Conservation (phyloP, 164 flowering plant genomes). For the Piper longum region DNA sequence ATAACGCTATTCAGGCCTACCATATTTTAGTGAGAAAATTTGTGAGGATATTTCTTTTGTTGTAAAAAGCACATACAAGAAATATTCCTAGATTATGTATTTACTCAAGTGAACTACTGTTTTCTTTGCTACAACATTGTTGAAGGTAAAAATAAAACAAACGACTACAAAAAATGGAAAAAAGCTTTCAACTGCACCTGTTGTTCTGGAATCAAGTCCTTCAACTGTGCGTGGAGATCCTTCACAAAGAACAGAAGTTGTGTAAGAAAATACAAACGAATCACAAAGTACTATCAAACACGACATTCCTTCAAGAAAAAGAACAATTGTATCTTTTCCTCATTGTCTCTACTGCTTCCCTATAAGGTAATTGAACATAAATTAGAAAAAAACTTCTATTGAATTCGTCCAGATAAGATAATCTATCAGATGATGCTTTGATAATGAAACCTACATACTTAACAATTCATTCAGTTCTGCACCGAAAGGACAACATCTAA, state of each 20-base stretch:
- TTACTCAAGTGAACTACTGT: too few species aligned
- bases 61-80: too few species aligned
- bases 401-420: background rate
- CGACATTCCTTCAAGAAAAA: background rate
- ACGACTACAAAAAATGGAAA: background rate
- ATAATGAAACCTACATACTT: too few species aligned
- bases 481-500: too few species aligned
- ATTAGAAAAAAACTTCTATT: background rate
- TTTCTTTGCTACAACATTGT: too few species aligned
- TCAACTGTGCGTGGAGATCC: slow-evolving; percentile 81
- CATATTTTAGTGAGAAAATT: too few species aligned
- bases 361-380: too few species aligned
- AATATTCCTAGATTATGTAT: too few species aligned
- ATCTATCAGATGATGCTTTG: background rate
- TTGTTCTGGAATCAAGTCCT: slow-evolving; percentile 83
- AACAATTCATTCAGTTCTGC: too few species aligned
- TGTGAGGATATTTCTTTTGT: too few species aligned
- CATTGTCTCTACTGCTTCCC: background rate
- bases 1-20: too few species aligned
- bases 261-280: background rate
- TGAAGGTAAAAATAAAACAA: background rate
- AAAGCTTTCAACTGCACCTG: slow-evolving; percentile 37
- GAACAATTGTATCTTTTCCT: too few species aligned
- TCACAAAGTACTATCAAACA: background rate
- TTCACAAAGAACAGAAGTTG: slow-evolving; percentile 15